Evolutionary conservation across 2,329 filamentous ascomycete genomes (phyloP), one percentile per base, ranked within the genome.

Genomic region (Aureobasidium namibiae): DNA sequence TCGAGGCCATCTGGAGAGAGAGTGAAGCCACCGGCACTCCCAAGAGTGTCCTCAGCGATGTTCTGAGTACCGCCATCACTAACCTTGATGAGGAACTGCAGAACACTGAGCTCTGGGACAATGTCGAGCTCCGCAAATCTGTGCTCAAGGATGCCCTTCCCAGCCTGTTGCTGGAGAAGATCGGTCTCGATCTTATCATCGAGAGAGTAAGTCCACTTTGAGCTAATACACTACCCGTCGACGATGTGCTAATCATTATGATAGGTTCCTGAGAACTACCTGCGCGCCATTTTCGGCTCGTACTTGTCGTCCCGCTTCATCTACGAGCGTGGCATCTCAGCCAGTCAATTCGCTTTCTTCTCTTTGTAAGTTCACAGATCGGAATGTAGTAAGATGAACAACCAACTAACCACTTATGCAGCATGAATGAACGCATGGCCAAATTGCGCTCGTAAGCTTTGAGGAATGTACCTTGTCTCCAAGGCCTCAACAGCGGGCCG

Each of bases 1-100:
- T 99, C 66, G 94, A 99, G 76, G 94, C 94, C 44, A 95, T 99
- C 76, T 99, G 94, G 94, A 85, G 90, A 65, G 94, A 99, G 75
- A 85, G 95, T 70, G 85, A 94, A 74, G 76, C 86, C 71, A 96
- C 89, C 1, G 89, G 90, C 56, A 79, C 86, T 58, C 77, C 90
- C 23, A 85, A 92, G 63, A 95, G 90, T 62, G 84, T 92, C n/a
- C 81, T 99, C 59, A 95, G 90, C 49, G 94, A 99, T 73, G 89
- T 87, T 66, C 83, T 99, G 58, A 95, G 90, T 60, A 78, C 89
- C 52, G 92, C 94, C 34, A 99, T 99, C 71, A 97, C 92, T n/a
- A 88, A 89, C 67, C 82, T 99, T 23, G 92, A 99, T 67, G 92
- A 99, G 77, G 92, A 99, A 76, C 80, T 99, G 56, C 94, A 99